Percentiles rank a stretch among this genome's conserved stretches.
phyloP scores from a whole-genome alignment of 345 rosid species.

The Melaleuca alternifolia region DNA sequence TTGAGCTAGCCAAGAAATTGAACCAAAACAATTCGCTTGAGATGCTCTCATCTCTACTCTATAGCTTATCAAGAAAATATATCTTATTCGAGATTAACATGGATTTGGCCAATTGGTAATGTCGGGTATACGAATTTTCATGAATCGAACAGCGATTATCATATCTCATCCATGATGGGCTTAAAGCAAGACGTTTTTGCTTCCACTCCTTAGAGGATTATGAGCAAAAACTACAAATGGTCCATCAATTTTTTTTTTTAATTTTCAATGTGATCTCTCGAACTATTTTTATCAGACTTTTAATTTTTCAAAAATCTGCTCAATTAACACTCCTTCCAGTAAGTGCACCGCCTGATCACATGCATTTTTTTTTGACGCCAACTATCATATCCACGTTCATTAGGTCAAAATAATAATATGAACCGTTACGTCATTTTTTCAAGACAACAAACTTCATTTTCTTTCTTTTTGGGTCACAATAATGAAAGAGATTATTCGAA shows the following conservation, averaged over 20 bases:
- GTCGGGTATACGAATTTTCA: background rate
- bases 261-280: background rate
- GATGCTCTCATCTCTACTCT: no score
- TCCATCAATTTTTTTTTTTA: background rate
- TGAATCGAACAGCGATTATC: background rate
- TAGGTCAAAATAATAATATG: background rate
- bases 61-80: no score
- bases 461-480: background rate
- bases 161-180: background rate
- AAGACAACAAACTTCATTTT: no score
- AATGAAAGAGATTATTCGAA: background rate
- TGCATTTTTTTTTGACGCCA: background rate
- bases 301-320: background rate
- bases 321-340: background rate
- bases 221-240: background rate
- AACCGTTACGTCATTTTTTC: no score
- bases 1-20: background rate
- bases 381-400: background rate
- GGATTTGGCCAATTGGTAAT: background rate
- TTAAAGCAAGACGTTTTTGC: background rate
- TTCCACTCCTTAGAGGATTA: background rate
- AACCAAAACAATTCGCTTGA: background rate
- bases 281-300: background rate
- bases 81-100: background rate
- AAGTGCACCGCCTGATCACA: fast-evolving